Percentiles rank a stretch among this genome's conserved stretches.
phyloP scores from a whole-genome alignment of 441 rosid species.

The Dalechampia spathulata region DNA sequence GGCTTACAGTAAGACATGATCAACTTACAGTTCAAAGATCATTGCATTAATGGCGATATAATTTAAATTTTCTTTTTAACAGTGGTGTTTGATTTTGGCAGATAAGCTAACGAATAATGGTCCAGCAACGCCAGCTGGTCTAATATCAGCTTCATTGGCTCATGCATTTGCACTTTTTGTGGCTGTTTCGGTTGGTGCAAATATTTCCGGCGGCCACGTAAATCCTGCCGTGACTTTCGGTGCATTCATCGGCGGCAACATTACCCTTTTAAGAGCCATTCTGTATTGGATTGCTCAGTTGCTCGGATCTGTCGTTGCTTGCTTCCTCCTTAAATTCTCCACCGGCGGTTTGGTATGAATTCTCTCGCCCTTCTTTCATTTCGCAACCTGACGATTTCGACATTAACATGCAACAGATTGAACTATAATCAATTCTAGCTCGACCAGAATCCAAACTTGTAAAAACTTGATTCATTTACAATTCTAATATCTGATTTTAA shows the following conservation, averaged over 20 bases:
- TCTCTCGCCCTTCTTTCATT: no score
- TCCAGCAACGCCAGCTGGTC: slow-evolving; percentile 63
- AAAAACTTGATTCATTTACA: no score
- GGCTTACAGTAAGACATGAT: slow-evolving; percentile 53
- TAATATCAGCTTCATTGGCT: slow-evolving; percentile 61
- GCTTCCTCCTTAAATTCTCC: slow-evolving; percentile 60
- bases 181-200: slow-evolving; percentile 68
- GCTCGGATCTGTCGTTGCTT: slow-evolving; percentile 65
- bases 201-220: slow-evolving; percentile 84
- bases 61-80: no score
- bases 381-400: no score
- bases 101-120: slow-evolving; percentile 67
- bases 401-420: no score
- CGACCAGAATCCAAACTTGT: no score
- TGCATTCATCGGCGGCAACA: slow-evolving; percentile 72
- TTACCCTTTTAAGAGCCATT: slow-evolving; percentile 61
- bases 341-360: slow-evolving; percentile 64
- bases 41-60: background rate
- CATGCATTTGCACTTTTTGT: slow-evolving; percentile 77
- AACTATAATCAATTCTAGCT: no score
- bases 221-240: slow-evolving; percentile 86
- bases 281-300: slow-evolving; percentile 80
- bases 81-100: slow-evolving; percentile 10
- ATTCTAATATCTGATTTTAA: no score
- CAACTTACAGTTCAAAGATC: no score